Conservation (phyloP, 441 rosid genomes). For the Euphorbia celastroides region DNA sequence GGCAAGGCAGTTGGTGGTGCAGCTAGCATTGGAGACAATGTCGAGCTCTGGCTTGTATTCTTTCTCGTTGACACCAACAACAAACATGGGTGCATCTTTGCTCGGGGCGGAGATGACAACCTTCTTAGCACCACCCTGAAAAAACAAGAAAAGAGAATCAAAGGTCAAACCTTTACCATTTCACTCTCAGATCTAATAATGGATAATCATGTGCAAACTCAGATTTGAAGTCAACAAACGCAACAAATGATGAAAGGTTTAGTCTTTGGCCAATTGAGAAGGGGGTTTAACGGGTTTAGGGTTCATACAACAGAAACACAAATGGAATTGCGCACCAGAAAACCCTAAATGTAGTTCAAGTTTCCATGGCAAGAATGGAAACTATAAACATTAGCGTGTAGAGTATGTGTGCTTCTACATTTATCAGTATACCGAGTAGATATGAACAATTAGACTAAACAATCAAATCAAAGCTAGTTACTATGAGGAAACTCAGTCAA, state of each 20-base stretch:
- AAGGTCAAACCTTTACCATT: not conserved
- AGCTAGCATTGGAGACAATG: slow-evolving; percentile 71
- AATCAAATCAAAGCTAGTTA: not conserved
- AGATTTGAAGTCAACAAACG: not conserved
- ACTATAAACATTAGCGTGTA: too few relatives aligned
- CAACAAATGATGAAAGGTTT: not conserved
- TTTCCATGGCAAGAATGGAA: too few relatives aligned
- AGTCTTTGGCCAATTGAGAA: not conserved
- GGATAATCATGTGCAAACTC: not conserved
- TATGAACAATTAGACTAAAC: not conserved
- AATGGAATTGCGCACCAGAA: too few relatives aligned
- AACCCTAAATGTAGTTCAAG: too few relatives aligned
- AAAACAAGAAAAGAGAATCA: not conserved
- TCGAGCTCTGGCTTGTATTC: slow-evolving; percentile 72
- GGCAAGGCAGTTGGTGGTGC: slow-evolving; percentile 75
- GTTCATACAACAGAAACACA: too few relatives aligned
- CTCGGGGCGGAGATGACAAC: slow-evolving; percentile 40
- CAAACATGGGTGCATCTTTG: slow-evolving; percentile 68
- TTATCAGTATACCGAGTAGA: not conserved
- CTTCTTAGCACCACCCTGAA: slow-evolving; percentile 86
- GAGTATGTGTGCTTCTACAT: too few relatives aligned
- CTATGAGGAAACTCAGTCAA: too few relatives aligned
- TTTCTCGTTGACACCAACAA: slow-evolving; percentile 72
- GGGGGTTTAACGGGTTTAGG: not conserved
- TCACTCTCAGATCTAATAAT: not conserved